A percentile compares a stretch with the other conserved stretches of the same genome.
Conservation (phyloP, 495 filamentous ascomycete genomes). For the Xylaria longipes region DNA sequence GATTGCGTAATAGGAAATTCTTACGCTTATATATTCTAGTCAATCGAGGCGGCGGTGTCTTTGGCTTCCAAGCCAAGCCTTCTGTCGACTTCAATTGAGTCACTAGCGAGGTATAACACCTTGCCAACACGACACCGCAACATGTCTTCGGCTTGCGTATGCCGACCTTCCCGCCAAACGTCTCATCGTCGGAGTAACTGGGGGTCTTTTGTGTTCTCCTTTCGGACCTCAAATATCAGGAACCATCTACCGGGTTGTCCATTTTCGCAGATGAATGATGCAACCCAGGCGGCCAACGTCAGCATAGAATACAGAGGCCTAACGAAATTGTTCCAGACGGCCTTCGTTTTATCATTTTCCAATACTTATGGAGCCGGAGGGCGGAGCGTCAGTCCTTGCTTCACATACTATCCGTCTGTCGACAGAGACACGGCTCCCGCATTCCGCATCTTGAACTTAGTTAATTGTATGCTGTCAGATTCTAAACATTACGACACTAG, state of each 20-base stretch:
- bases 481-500: no score
- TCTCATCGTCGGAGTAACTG: neutral
- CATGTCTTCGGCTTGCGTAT: neutral
- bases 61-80: slow-evolving; percentile 10
- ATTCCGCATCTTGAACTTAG: neutral
- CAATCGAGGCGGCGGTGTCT: neutral
- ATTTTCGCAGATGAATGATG: neutral
- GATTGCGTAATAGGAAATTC: neutral
- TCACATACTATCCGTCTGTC: slow-evolving; percentile 4
- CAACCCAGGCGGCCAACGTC: neutral
- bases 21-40: neutral
- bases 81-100: slow-evolving; percentile 4
- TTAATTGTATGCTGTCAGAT: no score
- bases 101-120: neutral
- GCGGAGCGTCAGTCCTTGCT: neutral
- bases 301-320: neutral
- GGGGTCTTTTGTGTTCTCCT: neutral
- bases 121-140: neutral
- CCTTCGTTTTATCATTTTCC: neutral
- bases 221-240: neutral
- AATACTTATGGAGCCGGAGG: neutral
- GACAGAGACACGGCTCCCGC: neutral
- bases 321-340: neutral
- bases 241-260: slow-evolving; percentile 8
- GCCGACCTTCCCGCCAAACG: neutral